Evolutionary conservation across 2,329 filamentous ascomycete species (phyloP).

Genomic region (Chaetomium globosum): DNA sequence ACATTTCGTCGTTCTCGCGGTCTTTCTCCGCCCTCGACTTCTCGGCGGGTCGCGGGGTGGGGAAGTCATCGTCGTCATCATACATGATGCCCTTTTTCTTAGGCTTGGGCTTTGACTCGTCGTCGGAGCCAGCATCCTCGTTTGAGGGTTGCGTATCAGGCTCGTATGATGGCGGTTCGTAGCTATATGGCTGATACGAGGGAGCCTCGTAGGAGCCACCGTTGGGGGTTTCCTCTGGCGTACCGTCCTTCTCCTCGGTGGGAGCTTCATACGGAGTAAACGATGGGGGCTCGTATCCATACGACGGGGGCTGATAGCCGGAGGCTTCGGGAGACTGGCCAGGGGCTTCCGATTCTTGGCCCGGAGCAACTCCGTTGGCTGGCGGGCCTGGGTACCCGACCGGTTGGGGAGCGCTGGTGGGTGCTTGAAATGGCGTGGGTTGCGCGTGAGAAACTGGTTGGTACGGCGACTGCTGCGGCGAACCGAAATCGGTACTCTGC

Average conservation of each 20-base stretch:
- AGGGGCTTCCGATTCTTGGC: constrained; percentile 17
- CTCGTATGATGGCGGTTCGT: constrained; percentile 65
- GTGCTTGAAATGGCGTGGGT: constrained; percentile 23
- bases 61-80: constrained; percentile 75
- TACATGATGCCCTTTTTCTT: constrained; percentile 82
- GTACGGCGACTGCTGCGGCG: constrained; percentile 39
- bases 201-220: constrained; percentile 40
- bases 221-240: constrained; percentile 32
- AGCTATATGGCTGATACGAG: constrained; percentile 48
- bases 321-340: constrained; percentile 16
- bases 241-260: constrained; percentile 28
- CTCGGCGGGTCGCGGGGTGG: constrained; percentile 54
- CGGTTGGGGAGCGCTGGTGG: constrained; percentile 28
- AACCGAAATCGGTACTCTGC: constrained; percentile 26
- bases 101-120: constrained; percentile 56
- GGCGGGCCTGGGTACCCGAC: constrained; percentile 28
- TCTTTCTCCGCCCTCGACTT: constrained; percentile 71
- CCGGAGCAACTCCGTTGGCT: constrained; percentile 32
- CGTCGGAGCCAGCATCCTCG: constrained; percentile 49
- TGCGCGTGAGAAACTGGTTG: constrained; percentile 29
- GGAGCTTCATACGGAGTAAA: constrained; percentile 41
- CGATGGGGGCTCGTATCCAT: constrained; percentile 56
- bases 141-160: constrained; percentile 56
- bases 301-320: constrained; percentile 52
- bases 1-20: constrained; percentile 79